Percentiles rank a stretch among this genome's conserved stretches.
phyloP scores from a whole-genome alignment of 495 filamentous ascomycete species.

The Penicillium atrosanguineum region DNA sequence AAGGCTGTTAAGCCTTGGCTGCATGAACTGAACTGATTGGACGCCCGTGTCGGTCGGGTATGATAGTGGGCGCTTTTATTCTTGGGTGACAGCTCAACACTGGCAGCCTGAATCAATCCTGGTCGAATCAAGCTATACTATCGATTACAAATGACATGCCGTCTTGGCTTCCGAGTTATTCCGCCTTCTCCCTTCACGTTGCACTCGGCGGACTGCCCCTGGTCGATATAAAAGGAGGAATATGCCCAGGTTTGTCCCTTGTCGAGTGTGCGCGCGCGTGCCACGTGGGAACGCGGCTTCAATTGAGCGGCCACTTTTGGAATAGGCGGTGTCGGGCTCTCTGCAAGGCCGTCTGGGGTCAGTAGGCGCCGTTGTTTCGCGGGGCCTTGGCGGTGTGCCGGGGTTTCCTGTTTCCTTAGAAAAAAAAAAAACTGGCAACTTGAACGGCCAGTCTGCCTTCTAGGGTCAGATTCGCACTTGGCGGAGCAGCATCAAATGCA shows the following conservation, averaged over 20 bases:
- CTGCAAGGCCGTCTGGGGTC: neutral
- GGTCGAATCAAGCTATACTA: neutral
- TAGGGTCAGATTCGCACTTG: neutral
- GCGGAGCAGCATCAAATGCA: neutral
- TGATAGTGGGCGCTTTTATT: neutral
- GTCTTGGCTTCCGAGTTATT: neutral
- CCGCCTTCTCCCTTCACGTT: neutral
- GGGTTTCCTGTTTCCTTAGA: neutral
- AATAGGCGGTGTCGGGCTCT: slow-evolving; percentile 18
- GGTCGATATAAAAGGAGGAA: neutral
- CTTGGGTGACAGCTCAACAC: neutral
- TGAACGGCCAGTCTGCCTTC: neutral
- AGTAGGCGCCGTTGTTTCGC: neutral
- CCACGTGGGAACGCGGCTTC: slow-evolving; percentile 20
- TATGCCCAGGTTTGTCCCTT: neutral
- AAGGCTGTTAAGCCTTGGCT: neutral
- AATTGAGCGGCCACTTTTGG: slow-evolving; percentile 10
- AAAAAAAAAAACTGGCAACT: neutral
- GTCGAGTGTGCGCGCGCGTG: slow-evolving; percentile 5
- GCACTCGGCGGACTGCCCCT: neutral
- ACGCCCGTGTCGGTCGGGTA: neutral
- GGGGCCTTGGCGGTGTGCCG: slow-evolving; percentile 11
- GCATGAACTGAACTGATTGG: neutral
- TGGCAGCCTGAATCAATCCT: neutral
- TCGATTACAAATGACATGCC: neutral